Evolutionary conservation across 2,329 filamentous ascomycete species (phyloP).

Genomic region (Chrysoporthe austroafricana): DNA sequence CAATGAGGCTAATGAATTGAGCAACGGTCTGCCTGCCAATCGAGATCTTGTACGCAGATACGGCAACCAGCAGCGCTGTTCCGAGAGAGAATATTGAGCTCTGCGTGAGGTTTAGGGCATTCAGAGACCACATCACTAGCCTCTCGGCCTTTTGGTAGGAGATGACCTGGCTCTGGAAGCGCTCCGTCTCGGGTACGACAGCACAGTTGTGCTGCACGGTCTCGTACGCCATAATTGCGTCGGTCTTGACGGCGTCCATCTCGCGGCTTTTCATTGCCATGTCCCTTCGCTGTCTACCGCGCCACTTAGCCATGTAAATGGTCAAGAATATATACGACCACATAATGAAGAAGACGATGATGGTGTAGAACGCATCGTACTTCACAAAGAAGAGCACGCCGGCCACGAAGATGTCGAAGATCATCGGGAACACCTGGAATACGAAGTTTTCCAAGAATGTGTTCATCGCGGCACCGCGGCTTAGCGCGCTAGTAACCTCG

Average conservation of each 20-base stretch:
- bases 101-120: slow-evolving; percentile 64
- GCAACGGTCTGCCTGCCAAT: slow-evolving; percentile 56
- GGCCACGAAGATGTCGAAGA: slow-evolving; percentile 54
- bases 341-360: slow-evolving; percentile 53
- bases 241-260: slow-evolving; percentile 54
- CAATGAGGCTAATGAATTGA: slow-evolving; percentile 60
- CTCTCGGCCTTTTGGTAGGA: slow-evolving; percentile 63
- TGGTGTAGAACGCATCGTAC: slow-evolving; percentile 52
- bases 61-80: slow-evolving; percentile 62
- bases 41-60: slow-evolving; percentile 66
- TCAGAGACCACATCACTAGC: slow-evolving; percentile 58
- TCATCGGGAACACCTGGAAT: slow-evolving; percentile 55
- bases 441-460: slow-evolving; percentile 53
- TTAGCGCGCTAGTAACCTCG: slow-evolving; percentile 54
- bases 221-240: slow-evolving; percentile 53
- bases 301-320: slow-evolving; percentile 53
- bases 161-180: slow-evolving; percentile 59
- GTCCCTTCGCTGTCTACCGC: slow-evolving; percentile 47
- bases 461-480: slow-evolving; percentile 51
- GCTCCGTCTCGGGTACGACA: slow-evolving; percentile 59
- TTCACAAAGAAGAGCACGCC: slow-evolving; percentile 49
- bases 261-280: slow-evolving; percentile 50
- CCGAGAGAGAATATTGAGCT: slow-evolving; percentile 67
- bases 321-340: slow-evolving; percentile 55
- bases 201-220: slow-evolving; percentile 70